phyloP scores from a whole-genome alignment of 352 stramenopile genomes.

The Thalassiosira livingstoniorum region DNA sequence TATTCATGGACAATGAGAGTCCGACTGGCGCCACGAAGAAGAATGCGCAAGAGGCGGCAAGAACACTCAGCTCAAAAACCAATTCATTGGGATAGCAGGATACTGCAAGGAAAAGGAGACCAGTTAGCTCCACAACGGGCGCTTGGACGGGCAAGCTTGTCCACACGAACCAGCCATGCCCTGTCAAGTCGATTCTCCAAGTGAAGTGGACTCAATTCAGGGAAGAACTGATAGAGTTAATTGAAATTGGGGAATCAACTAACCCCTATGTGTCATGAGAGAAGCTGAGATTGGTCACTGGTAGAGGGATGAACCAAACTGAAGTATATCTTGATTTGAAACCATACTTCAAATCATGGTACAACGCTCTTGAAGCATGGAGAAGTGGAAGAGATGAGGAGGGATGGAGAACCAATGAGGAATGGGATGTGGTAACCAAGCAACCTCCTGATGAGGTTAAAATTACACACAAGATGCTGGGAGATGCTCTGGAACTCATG shows the following conservation, averaged over 20 bases:
- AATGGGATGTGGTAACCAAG: not conserved
- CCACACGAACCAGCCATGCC: not conserved
- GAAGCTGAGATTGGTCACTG: not conserved
- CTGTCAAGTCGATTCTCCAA: not conserved
- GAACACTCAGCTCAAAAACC: not conserved
- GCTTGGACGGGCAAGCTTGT: too few relatives aligned
- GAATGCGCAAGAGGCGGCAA: not conserved
- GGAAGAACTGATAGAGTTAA: not conserved
- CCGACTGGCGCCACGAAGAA: not conserved
- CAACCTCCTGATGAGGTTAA: not conserved
- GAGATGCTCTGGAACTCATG: not conserved
- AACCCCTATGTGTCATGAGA: not conserved
- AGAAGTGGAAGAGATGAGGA: not conserved
- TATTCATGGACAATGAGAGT: not conserved
- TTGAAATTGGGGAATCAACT: not conserved
- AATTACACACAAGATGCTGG: not conserved
- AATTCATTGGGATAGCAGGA: not conserved
- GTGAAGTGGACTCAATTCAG: not conserved
- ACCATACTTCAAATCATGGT: slow-evolving; percentile 2
- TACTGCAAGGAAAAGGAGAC: not conserved
- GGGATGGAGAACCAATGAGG: not conserved
- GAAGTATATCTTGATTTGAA: slow-evolving; percentile 1
- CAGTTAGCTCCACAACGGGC: not conserved
- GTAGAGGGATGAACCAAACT: slow-evolving; percentile 1
- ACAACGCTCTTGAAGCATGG: not conserved